Base-by-base conservation (phyloP, 176 grass and related monocot genomes). In the Otatea glauca region DNA sequence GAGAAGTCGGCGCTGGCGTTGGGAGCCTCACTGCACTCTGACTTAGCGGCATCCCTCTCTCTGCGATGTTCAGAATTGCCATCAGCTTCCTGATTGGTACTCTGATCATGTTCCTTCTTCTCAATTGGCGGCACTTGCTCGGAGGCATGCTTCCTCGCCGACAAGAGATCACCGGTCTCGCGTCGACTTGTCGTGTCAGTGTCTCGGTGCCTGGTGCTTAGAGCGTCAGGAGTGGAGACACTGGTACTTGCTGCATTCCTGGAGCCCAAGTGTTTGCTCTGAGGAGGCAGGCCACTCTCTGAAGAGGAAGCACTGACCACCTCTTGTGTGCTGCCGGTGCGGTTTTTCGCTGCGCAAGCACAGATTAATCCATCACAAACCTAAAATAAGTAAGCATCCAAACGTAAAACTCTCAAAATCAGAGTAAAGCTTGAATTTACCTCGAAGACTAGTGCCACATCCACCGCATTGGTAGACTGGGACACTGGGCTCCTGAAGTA, bases 381-480 rank as follows among this genome's bases (percentile, higher is more conserved):
- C 17, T 21, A 15, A 11, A 9, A 37, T 21, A 11, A 56, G 49
- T 14, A 2, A 54, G 5, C 47, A 68, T 18, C n/a, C 49, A 76
- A 43, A 61, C 12, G 41, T 14, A 16, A 85, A 9, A 8, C 21
- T 43, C 24, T 11, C 9, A 10, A 23, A 4, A 51, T 2, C 78
- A 12, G 23, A 8, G 38, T 27, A 70, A 0, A 7, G 0, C 17
- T 16, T 34, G 42, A 56, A 58, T 49, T 86, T 93, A 99, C 96
- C 89, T 94, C 84, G 80, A 24, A 99, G 96, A 20, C 10, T 94
- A 4, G 86, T 27, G 54, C 69, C 81, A 58, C 96, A 99, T 75
- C 81, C 91, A 14, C 96, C 96, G 86, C 96, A 99, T n/a, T 72
- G 84, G 88, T 99, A 99, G 16, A 96, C 83, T 0, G 96, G 93